Conservation (phyloP, 495 filamentous ascomycete species). For the Aspergillus asperescens region DNA sequence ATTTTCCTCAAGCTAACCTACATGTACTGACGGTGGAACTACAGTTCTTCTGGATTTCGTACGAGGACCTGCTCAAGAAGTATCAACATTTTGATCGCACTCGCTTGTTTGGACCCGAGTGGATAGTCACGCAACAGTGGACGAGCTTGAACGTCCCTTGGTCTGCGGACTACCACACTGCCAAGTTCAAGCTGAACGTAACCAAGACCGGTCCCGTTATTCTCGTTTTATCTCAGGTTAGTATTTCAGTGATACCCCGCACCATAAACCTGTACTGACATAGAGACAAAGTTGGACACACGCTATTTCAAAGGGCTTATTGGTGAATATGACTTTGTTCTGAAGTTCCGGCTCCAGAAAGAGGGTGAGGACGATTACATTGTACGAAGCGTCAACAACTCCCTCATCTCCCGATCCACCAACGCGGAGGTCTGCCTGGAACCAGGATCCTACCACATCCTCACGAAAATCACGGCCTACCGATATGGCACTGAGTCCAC, state of each 20-base stretch:
- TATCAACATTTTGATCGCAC: conserved; percentile 82
- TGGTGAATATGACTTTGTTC: conserved; percentile 73
- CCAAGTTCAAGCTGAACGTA: conserved; percentile 70
- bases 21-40: not conserved
- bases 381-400: conserved; percentile 67
- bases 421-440: conserved; percentile 79
- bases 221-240: conserved; percentile 69
- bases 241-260: not conserved
- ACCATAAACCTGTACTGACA: not conserved
- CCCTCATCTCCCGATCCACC: conserved; percentile 69
- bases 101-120: conserved; percentile 77
- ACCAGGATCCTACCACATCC: conserved; percentile 70
- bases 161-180: conserved; percentile 78
- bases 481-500: conserved; percentile 49
- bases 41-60: conserved; percentile 65
- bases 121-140: conserved; percentile 82
- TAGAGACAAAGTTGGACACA: conserved; percentile 59
- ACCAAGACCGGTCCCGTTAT: conserved; percentile 64
- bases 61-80: conserved; percentile 76
- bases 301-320: conserved; percentile 80
- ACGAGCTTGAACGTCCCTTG: conserved; percentile 79
- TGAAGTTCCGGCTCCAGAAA: conserved; percentile 79
- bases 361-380: conserved; percentile 79
- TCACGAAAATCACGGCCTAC: conserved; percentile 73
- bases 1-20: not conserved